Conservation (phyloP, 495 filamentous ascomycete species). For the Aspergillus affinis region DNA sequence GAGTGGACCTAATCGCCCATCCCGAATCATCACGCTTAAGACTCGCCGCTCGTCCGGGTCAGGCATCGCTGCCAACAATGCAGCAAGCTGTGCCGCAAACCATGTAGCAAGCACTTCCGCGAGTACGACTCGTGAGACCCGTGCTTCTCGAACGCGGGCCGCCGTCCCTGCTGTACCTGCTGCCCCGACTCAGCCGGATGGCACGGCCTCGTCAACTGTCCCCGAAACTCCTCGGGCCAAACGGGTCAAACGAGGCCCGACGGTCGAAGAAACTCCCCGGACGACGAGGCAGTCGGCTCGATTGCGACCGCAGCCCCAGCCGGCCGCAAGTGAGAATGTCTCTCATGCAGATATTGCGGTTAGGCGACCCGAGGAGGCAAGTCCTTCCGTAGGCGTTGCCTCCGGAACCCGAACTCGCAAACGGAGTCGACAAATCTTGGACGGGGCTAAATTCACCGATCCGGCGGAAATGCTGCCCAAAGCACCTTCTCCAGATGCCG, state of each 20-base stretch:
- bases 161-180: constrained; percentile 17
- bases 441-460: constrained; percentile 9
- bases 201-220: constrained; percentile 22
- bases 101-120: constrained; percentile 3
- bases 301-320: constrained; percentile 26
- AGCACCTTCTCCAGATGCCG: constrained; percentile 14
- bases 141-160: constrained; percentile 25
- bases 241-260: constrained; percentile 21
- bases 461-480: constrained; percentile 5
- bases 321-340: constrained; percentile 21
- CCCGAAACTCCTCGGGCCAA: constrained; percentile 39
- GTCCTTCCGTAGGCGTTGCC: constrained; percentile 13
- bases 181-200: constrained; percentile 7
- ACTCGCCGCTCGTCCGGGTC: constrained; percentile 17
- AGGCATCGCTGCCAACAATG: constrained; percentile 11
- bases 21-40: constrained; percentile 27
- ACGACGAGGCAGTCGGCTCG: constrained; percentile 40
- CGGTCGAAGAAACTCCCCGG: constrained; percentile 25
- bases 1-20: constrained; percentile 16
- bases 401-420: constrained; percentile 19
- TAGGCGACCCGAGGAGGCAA: constrained; percentile 17
- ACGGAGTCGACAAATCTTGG: constrained; percentile 14
- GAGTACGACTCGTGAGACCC: constrained; percentile 25
- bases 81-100: constrained; percentile 7
- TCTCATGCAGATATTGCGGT: constrained; percentile 17